Base-by-base conservation (phyloP, 192 early-diverging fungal genomes). In the Coemansia furcata region DNA sequence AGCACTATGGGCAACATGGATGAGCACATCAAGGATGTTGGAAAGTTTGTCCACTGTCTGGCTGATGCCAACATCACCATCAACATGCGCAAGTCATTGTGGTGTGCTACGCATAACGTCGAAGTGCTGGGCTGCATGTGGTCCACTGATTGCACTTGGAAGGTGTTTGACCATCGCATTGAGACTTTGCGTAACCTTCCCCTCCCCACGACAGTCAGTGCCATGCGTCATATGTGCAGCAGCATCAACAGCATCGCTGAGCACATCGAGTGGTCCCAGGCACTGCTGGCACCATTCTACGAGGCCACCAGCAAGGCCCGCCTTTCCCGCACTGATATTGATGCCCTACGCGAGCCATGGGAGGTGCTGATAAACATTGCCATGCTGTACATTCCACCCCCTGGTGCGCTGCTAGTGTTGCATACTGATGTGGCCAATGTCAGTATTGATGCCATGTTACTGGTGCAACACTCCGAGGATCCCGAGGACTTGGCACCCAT, bases 271-370 rank as follows among this genome's bases (percentile, higher is more conserved):
- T 70, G 71, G 71, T 36, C 49, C 2, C 66, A 64, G 57, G 60
- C 67, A 0, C 23, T 67, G n/a, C 32, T 79, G n/a, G 50, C 61
- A 11, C 77, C 77, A 0, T 73, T 79, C 49, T 79, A 73, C 55
- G 63, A 60, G 29, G 30, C 32, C 0, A 46, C 57, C 1, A 62
- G 66, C 3, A 62, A 68, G 44, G 2, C 3, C n/a, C 58, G 68
- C 3, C 63, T 73, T 0, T 36, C 68, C 1, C 46, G 32, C 33
- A 30, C 8, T 0, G 68, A 79, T 3, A 29, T 47, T 1, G 63
- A 32, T 0, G 63, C 43, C 0, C 42, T 69, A 19, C 21, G 33
- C 3, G 35, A 40, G 26, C 40, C 52, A 1, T 75, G 73, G 73
- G 15, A 57, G n/a, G 55, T 36, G 10, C 57, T 79, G 21, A 36